phyloP scores from a whole-genome alignment of 768 basidiomycete species.

The Suillus tomentosus region DNA sequence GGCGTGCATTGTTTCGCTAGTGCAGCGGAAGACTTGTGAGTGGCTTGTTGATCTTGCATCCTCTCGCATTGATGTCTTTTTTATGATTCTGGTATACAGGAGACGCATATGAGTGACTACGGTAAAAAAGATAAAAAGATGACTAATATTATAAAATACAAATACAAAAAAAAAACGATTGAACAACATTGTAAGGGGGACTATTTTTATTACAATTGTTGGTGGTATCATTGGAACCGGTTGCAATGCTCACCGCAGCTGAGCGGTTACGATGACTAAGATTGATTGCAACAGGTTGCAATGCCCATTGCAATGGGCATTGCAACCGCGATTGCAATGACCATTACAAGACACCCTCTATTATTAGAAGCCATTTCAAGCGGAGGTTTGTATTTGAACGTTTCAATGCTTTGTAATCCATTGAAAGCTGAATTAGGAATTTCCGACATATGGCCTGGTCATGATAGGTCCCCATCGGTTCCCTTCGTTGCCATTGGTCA shows the following conservation, averaged over 20 bases:
- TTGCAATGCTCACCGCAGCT: background rate
- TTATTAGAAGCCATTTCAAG: background rate
- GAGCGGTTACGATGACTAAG: background rate
- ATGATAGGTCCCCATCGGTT: too few species aligned
- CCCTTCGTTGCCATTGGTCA: too few species aligned
- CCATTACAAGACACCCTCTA: background rate
- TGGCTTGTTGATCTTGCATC: too few species aligned
- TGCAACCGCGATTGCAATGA: background rate
- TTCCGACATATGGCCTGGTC: background rate
- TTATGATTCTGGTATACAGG: too few species aligned
- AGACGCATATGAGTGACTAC: too few species aligned
- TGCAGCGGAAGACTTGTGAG: conserved; percentile 63
- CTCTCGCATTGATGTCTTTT: too few species aligned
- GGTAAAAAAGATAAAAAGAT: too few species aligned
- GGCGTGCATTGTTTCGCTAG: conserved; percentile 87
- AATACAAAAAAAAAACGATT: background rate
- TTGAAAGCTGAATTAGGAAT: conserved; percentile 3
- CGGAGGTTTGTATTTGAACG: background rate
- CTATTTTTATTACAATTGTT: too few species aligned
- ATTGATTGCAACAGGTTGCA: background rate
- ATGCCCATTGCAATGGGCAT: background rate
- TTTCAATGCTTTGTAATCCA: background rate
- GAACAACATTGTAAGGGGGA: background rate
- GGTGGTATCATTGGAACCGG: background rate
- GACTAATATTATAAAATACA: too few species aligned